Conservation (phyloP, 345 rosid genomes). For the Raphanus sativus region DNA sequence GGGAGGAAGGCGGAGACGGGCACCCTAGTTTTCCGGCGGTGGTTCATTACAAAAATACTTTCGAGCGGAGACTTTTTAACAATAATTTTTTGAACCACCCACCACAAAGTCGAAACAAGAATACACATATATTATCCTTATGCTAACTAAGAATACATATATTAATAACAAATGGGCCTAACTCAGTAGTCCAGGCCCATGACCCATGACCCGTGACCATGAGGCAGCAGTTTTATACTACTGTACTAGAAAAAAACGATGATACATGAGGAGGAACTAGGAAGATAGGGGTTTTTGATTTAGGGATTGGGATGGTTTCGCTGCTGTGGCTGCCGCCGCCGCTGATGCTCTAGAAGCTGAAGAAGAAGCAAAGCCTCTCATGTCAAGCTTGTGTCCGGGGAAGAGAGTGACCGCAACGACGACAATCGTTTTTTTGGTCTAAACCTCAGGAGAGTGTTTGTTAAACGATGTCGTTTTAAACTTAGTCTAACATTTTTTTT, state of each 20-base stretch:
- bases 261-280: too few relatives aligned
- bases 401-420: conserved; percentile 28
- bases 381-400: conserved; percentile 37
- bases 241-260: too few relatives aligned
- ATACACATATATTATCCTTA: too few relatives aligned
- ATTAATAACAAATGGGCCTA: too few relatives aligned
- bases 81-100: conserved; percentile 33
- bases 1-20: conserved; percentile 33
- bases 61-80: conserved; percentile 1
- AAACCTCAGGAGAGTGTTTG: neutral
- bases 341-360: neutral
- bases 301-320: neutral
- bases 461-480: conserved; percentile 2
- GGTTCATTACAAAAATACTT: conserved; percentile 25
- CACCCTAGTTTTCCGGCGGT: conserved; percentile 43
- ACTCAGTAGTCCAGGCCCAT: too few relatives aligned
- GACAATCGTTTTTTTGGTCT: neutral
- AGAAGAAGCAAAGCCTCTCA: conserved; percentile 42
- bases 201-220: too few relatives aligned
- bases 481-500: neutral
- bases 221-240: too few relatives aligned
- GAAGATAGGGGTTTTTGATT: neutral
- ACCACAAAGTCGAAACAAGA: conserved; percentile 22
- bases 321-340: neutral
- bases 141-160: neutral